These are phyloP conservation scores for Corylus americana DNA, from an alignment of 306 rosid species.

Conservation along the genomic window DNA sequence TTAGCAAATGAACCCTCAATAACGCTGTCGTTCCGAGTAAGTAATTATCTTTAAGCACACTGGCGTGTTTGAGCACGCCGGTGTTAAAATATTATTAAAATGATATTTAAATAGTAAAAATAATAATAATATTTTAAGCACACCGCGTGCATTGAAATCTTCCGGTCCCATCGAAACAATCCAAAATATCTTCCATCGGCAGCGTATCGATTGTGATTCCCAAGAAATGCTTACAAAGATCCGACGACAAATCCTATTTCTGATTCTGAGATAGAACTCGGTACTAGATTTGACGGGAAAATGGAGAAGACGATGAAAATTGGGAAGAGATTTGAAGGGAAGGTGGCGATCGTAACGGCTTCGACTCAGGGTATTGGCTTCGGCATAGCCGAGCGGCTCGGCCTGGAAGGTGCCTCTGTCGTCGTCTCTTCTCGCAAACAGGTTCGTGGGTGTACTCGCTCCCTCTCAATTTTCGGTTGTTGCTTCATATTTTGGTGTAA, in stretches of 20 bases:
- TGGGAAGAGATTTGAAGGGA: constrained; percentile 64
- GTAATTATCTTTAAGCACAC: no score
- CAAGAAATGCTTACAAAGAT: no score
- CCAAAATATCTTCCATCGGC: no score
- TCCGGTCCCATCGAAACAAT: no score
- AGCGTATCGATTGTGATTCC: no score
- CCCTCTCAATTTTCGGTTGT: neutral
- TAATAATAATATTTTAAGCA: no score
- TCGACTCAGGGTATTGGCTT: constrained; percentile 97
- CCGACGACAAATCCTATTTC: neutral
- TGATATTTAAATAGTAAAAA: no score
- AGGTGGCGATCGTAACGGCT: constrained; percentile 85
- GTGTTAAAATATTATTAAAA: no score
- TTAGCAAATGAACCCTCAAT: no score
- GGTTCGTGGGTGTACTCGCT: constrained; percentile 31
- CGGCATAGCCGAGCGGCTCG: constrained; percentile 80
- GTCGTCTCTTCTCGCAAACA: constrained; percentile 90
- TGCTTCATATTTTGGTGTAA: neutral
- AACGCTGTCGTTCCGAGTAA: no score
- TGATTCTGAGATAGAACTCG: neutral
- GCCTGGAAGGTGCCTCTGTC: constrained; percentile 85
- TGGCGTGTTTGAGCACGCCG: no score
- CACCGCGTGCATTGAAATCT: no score
- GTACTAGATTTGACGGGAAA: neutral
- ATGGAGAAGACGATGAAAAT: constrained; percentile 47